Evolutionary conservation across 192 early-diverging fungal genomes (phyloP), one percentile per base, ranked within the genome.

Genomic region (Podila epigama): DNA sequence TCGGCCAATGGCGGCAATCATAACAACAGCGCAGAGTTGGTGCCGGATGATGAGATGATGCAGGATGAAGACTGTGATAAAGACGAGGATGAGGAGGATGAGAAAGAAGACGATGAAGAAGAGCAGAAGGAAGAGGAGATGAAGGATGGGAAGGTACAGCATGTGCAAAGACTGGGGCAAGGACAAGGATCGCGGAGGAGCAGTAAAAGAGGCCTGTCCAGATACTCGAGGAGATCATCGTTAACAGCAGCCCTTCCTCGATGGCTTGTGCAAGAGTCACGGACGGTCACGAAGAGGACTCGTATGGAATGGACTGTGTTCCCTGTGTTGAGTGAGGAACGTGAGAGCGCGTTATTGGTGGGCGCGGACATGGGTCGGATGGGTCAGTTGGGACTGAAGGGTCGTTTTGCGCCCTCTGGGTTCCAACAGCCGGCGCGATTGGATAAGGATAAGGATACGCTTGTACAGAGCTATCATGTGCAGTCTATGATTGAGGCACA

Each of bases 401-500:
- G 62, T 5, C 70, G 60, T 48, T 58, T 59, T 13, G 40, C 63
- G 1, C 70, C 70, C 1, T 2, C 52, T 18, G 70, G 63, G 11
- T 55, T 71, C n/a, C 54, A 44, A 18, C 39, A 48, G 1, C 51
- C 70, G 15, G 56, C 53, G 20, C n/a, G n/a, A n/a, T 40, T 20
- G 9, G 33, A 29, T 2, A 15, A 25, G 1, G 39, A 58, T 5
- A 10, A 5, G 4, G 25, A 60, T 41, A 1, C 25, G 15, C 25
- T 18, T 4, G 16, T 18, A 5, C 36, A 27, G 13, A 33, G 32
- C 15, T 39, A 31, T n/a, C 40, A 20, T 16, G 31, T 33, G 2
- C 73, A 64, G 32, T 32, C 55, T 1, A 56, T 55, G 27, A 77
- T 77, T 58, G 73, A 77, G 40, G 66, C 73, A 13, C 73, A 77